Evolutionary conservation across 257 asterid species (phyloP).

Genomic region (Nicotiana knightiana): DNA sequence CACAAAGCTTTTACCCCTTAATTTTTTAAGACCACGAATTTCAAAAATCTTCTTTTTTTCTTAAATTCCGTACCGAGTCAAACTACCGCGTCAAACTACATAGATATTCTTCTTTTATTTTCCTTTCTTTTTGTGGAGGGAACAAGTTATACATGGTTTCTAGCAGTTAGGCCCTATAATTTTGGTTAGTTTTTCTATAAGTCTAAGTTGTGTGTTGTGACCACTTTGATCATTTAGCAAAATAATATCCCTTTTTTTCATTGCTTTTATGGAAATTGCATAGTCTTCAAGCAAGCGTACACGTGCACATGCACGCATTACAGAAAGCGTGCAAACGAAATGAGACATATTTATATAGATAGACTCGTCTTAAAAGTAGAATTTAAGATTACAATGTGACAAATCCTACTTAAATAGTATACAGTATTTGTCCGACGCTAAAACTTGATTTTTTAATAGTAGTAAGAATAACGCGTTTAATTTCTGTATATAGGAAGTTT

Average conservation of each 20-base stretch:
- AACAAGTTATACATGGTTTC: constrained; percentile 7
- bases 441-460: too few species aligned
- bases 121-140: background rate
- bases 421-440: too few species aligned
- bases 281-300: constrained; percentile 27
- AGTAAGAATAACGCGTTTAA: background rate
- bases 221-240: constrained; percentile 15
- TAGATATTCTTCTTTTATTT: too few species aligned
- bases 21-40: too few species aligned
- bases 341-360: constrained; percentile 10
- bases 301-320: constrained; percentile 39
- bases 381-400: constrained; percentile 15
- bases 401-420: constrained; percentile 4
- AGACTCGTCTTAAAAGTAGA: constrained; percentile 17
- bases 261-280: constrained; percentile 28
- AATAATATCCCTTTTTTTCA: background rate
- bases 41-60: too few species aligned
- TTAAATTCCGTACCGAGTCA: too few species aligned
- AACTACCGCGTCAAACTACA: too few species aligned
- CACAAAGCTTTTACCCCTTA: too few species aligned
- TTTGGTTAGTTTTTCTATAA: background rate
- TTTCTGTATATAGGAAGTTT: too few species aligned
- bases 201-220: constrained; percentile 11
- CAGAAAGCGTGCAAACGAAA: constrained; percentile 17
- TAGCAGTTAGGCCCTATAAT: background rate